Evolutionary conservation across 169 alveolate genomes (phyloP), one percentile per base, ranked within the genome.

Genomic region (Pseudocohnilembus persalinus): DNA sequence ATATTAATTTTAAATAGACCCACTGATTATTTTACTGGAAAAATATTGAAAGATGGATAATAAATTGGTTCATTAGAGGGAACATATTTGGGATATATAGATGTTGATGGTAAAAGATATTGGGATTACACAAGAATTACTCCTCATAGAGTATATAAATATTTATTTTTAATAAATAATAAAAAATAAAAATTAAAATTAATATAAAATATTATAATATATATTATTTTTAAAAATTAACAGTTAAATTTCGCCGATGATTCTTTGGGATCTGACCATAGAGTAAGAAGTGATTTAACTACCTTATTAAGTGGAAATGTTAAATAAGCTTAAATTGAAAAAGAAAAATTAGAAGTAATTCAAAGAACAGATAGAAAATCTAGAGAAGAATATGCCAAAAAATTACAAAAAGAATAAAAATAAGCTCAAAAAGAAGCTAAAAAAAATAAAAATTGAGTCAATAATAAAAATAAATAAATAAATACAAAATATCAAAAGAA

Each of bases 71-170:
- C 84, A 78, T 80, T 96, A 34, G 76, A 76, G 32, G 98, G 98
- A 27, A 93, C 94, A 83, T 96, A 94, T 83, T 83, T 92, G 74
- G 96, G 97, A 64, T 93, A 83, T 83, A 84, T 94, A n/a, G 97
- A 96, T 77, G 90, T 96, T 88, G 96, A 90, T 85, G 94, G 92
- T 31, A 84, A 63, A 31, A 89, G 98, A 82, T 96, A 94, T 87
- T 94, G 95, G 96, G 97, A 96, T 80, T 85, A 88, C 31, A 89
- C 96, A 85, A 64, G 73, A 73, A 81, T 87, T 75, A 80, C 81
- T 1, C 93, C 91, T 28, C 81, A 32, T 74, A 83, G 35, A 86
- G 82, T 88, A 81, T 35, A 63, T 35, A 77, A 35, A 29, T 49
- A 29, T 29, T 20, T 31, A 27, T n/a, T 29, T 26, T 75, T 6